phyloP scores from a whole-genome alignment of 2,329 filamentous ascomycete genomes.

The Pyricularia sp. region DNA sequence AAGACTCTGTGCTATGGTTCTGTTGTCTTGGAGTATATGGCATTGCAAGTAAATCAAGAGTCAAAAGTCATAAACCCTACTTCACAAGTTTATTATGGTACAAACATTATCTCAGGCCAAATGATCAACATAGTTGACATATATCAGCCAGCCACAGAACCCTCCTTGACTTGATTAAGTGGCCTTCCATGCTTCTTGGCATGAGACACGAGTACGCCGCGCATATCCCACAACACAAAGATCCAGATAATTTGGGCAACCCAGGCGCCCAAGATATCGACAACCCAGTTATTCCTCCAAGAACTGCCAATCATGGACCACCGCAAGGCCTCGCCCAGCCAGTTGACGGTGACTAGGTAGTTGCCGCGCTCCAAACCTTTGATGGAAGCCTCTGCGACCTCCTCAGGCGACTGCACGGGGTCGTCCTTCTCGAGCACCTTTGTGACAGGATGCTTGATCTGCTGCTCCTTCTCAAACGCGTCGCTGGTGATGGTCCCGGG shows the following conservation, averaged over 20 bases:
- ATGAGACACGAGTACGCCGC: slow-evolving; percentile 47
- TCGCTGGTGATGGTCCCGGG: slow-evolving; percentile 76
- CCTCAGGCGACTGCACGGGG: slow-evolving; percentile 65
- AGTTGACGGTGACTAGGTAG: slow-evolving; percentile 68
- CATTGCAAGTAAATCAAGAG: neutral
- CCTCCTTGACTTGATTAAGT: slow-evolving; percentile 31
- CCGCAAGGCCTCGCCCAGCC: slow-evolving; percentile 64
- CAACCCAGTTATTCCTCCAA: slow-evolving; percentile 47
- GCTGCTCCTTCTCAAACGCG: slow-evolving; percentile 67
- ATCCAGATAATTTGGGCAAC: slow-evolving; percentile 46
- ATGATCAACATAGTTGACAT: neutral
- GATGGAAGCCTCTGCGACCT: slow-evolving; percentile 64
- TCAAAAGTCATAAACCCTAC: neutral
- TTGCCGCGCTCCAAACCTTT: slow-evolving; percentile 69
- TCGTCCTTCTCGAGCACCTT: slow-evolving; percentile 75
- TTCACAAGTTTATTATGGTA: neutral
- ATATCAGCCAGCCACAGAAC: neutral
- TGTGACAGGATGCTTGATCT: slow-evolving; percentile 72
- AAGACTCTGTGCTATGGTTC: neutral
- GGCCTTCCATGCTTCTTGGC: slow-evolving; percentile 51
- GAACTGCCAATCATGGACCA: slow-evolving; percentile 46
- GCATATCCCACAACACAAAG: slow-evolving; percentile 46
- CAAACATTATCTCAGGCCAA: neutral
- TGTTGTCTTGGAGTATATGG: neutral
- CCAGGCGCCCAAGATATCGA: slow-evolving; percentile 49